Evolutionary conservation across 768 basidiomycete species (phyloP), one percentile per base, ranked within the genome.

Genomic region (Lanmaoa pseudosensibilis): DNA sequence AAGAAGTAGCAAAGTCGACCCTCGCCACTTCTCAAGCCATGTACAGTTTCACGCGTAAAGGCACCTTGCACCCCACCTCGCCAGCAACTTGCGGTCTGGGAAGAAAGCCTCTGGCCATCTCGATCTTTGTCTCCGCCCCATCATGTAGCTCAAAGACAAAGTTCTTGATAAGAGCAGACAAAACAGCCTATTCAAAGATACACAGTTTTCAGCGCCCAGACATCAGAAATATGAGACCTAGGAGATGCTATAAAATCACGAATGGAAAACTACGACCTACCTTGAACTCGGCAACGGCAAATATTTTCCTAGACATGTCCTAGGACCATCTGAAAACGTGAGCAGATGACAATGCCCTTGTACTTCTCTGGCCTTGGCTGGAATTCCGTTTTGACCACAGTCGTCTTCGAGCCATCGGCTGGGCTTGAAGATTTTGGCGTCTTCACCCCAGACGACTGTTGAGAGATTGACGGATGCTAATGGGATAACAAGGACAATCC

Each of bases 381-480:
- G 62, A 19, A 66, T 65, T 1, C 69, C 65, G 13, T 68, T 67
- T 2, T 27, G 34, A 8, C 54, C 51, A 2, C 39, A 7, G 0
- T 23, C 48, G 21, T 68, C 66, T 5, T 67, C 65, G 5, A 89
- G 73, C 88, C 88, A 91, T 19, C 87, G 75, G 49, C 82, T 81
- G 0, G 87, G 88, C 36, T 77, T 73, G 65, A 85, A 90, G 27
- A 76, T 76, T 30, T 77, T 75, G 6, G 84, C 79, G 50, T 84
- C 80, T 1, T 75, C 65, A 0, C 88, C 88, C 88, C 88, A 90
- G 21, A 86, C 65, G 0, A 64, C 69, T 37, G 74, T 73, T 9
- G 81, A 78, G 10, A 70, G 68, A 65, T 88, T 87, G 52, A 84
- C 71, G 9, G 74, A 70, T 7, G 67, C 55, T 19, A 86, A 76